These are phyloP conservation scores for Amanita polypyramis DNA, from an alignment of 768 basidiomycete genomes.

Conservation along the genomic window DNA sequence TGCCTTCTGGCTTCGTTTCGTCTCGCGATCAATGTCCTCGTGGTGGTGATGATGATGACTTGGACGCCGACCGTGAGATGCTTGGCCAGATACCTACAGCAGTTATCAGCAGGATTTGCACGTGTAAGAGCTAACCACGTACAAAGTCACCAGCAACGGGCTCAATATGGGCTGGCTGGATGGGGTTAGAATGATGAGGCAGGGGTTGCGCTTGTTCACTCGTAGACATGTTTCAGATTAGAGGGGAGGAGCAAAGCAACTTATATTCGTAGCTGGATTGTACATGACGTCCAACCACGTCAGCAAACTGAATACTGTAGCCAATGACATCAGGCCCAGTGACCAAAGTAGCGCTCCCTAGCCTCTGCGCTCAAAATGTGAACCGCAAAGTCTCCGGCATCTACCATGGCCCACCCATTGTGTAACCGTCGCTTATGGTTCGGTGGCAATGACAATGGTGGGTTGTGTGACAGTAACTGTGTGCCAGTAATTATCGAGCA, in stretches of 20 bases:
- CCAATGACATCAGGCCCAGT: slow-evolving; percentile 18
- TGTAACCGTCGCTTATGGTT: slow-evolving; percentile 50
- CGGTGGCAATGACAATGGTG: slow-evolving; percentile 50
- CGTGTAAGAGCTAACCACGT: slow-evolving; percentile 11
- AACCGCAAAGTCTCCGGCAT: slow-evolving; percentile 71
- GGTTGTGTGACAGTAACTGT: slow-evolving; percentile 48
- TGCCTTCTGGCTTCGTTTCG: slow-evolving; percentile 27
- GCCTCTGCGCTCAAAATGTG: slow-evolving; percentile 64
- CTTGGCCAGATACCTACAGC: not conserved
- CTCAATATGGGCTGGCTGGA: slow-evolving; percentile 22
- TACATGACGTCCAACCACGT: slow-evolving; percentile 1
- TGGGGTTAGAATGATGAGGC: not conserved
- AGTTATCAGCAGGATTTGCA: not conserved
- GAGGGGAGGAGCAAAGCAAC: not conserved
- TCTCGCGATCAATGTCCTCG: slow-evolving; percentile 24
- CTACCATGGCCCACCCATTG: slow-evolving; percentile 79
- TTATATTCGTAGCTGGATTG: not conserved
- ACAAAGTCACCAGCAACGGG: slow-evolving; percentile 34
- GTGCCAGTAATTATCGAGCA: slow-evolving; percentile 3
- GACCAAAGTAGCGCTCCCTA: slow-evolving; percentile 55
- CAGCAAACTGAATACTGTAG: slow-evolving; percentile 14
- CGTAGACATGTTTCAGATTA: slow-evolving; percentile 1
- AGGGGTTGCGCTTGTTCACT: not conserved
- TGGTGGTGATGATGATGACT: slow-evolving; percentile 3
- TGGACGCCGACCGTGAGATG: not conserved